Conservation (phyloP, 495 filamentous ascomycete species). For the Lichenothelia convexa region DNA sequence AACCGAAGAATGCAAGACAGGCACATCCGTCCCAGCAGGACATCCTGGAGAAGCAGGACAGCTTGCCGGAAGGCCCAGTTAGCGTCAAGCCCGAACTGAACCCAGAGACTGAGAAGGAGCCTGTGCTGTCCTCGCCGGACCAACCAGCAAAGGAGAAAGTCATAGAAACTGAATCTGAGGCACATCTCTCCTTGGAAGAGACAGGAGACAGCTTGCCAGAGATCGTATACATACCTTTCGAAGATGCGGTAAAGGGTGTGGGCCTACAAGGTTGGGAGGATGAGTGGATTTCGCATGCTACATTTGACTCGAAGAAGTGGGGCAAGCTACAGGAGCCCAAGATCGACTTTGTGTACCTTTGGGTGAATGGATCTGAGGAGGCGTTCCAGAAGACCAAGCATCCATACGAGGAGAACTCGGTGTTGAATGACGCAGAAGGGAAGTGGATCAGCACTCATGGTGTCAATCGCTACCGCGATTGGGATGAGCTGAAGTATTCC, state of each 20-base stretch:
- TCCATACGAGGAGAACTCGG: slow-evolving; percentile 22
- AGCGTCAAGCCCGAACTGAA: no score
- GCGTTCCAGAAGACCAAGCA: slow-evolving; percentile 19
- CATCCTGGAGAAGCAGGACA: no score
- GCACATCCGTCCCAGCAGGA: no score
- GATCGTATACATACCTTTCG: slow-evolving; percentile 23
- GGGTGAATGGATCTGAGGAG: slow-evolving; percentile 26
- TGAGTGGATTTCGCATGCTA: slow-evolving; percentile 21
- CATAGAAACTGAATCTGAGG: no score
- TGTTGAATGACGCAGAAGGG: slow-evolving; percentile 24
- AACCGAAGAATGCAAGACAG: no score
- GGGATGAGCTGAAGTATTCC: slow-evolving; percentile 27
- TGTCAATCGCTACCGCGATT: slow-evolving; percentile 26
- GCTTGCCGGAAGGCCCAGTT: no score
- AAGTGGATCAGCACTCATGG: slow-evolving; percentile 24
- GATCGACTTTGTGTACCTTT: slow-evolving; percentile 28
- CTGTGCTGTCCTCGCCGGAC: no score
- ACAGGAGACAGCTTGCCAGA: slow-evolving; percentile 18
- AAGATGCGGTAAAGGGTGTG: slow-evolving; percentile 20
- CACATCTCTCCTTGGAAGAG: slow-evolving; percentile 7
- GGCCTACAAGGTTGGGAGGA: slow-evolving; percentile 24
- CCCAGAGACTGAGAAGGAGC: no score
- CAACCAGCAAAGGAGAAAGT: no score
- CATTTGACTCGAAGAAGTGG: slow-evolving; percentile 12
- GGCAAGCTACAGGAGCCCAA: slow-evolving; percentile 19